Conservation (phyloP, 2,329 filamentous ascomycete genomes). For the Cladorrhinum sp. region DNA sequence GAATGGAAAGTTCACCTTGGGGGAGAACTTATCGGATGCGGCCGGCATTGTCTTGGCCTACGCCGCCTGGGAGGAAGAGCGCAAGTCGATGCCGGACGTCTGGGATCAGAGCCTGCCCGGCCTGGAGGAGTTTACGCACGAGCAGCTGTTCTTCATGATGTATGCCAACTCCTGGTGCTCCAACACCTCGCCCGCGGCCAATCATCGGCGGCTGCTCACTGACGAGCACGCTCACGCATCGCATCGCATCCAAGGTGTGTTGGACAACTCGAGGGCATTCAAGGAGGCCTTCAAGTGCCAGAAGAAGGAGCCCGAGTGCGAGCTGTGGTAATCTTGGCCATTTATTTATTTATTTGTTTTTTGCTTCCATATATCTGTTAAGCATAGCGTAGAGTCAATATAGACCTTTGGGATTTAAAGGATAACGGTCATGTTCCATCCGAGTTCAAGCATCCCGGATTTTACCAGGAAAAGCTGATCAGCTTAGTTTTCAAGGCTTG, state of each 20-base stretch:
- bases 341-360: background rate
- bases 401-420: background rate
- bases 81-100: constrained; percentile 41
- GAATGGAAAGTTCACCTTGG: constrained; percentile 55
- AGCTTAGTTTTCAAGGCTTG: background rate
- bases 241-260: constrained; percentile 56
- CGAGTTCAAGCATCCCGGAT: too few relatives aligned
- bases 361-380: background rate
- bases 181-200: constrained; percentile 57
- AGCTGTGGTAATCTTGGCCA: constrained; percentile 56
- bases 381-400: background rate
- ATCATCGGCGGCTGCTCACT: constrained; percentile 53
- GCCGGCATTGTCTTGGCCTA: constrained; percentile 63
- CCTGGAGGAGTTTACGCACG: constrained; percentile 59
- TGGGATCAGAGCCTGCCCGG: constrained; percentile 55
- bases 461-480: too few relatives aligned
- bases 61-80: constrained; percentile 58
- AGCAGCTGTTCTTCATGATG: constrained; percentile 67
- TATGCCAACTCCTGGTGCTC: constrained; percentile 67
- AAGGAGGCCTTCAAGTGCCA: constrained; percentile 65
- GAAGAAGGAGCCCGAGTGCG: constrained; percentile 62
- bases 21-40: constrained; percentile 70
- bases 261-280: constrained; percentile 62
- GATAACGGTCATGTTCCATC: background rate
- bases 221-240: constrained; percentile 63